Evolutionary conservation across 75 land plant genomes (phyloP).

Genomic region (Sequoia sempervirens): DNA sequence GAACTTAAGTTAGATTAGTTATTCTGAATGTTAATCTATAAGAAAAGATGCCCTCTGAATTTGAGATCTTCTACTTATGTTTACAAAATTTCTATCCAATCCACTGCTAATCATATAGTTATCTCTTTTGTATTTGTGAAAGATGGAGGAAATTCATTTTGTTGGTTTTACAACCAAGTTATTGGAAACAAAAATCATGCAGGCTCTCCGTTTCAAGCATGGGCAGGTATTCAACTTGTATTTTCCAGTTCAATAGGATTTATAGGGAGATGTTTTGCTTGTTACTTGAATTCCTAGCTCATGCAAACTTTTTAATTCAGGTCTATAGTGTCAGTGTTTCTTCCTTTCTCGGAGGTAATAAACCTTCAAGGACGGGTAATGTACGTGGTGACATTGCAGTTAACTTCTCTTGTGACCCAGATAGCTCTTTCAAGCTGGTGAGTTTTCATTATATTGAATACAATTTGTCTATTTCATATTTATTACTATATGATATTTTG

Average conservation of each 20-base stretch:
- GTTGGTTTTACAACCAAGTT: constrained; percentile 85
- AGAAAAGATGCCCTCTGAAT: neutral
- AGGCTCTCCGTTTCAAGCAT: constrained; percentile 94
- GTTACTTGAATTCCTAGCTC: neutral
- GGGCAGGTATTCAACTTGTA: constrained; percentile 60
- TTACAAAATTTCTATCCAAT: neutral
- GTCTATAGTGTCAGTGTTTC: constrained; percentile 91
- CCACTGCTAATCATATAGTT: neutral
- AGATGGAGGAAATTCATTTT: constrained; percentile 96
- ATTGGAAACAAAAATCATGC: constrained; percentile 87
- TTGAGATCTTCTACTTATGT: neutral
- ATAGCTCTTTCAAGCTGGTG: constrained; percentile 80
- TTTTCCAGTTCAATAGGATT: neutral
- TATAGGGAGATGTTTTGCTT: neutral
- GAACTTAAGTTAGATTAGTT: neutral
- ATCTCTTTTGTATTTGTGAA: constrained; percentile 8
- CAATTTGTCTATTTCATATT: neutral
- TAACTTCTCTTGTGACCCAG: constrained; percentile 96
- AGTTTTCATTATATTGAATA: constrained; percentile 2
- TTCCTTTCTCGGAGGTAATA: constrained; percentile 90
- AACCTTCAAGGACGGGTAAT: constrained; percentile 78
- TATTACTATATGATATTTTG: neutral
- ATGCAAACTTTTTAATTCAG: constrained; percentile 31
- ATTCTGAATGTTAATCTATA: neutral
- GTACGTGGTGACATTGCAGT: constrained; percentile 91